phyloP scores from a whole-genome alignment of 2,329 filamentous ascomycete genomes.

The Botrytis fragariae region DNA sequence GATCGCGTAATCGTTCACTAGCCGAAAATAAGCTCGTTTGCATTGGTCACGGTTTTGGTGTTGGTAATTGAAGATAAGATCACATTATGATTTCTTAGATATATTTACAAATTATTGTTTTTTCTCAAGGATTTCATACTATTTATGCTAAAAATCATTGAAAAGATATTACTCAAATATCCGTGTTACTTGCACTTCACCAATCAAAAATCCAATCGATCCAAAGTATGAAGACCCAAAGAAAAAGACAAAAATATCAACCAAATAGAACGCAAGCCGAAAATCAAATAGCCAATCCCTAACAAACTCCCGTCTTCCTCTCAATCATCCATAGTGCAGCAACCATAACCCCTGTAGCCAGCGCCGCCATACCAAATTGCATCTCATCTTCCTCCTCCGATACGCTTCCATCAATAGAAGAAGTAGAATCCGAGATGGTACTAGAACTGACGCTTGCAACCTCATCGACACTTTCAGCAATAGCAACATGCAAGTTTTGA shows the following conservation, averaged over 20 bases:
- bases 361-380: neutral
- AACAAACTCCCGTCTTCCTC: neutral
- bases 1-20: neutral
- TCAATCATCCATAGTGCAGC: neutral
- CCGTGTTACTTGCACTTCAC: neutral
- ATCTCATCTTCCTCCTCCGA: neutral
- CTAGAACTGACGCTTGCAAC: neutral
- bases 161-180: neutral
- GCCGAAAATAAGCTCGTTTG: neutral
- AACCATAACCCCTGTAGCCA: neutral
- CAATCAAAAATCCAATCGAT: neutral
- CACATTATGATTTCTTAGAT: neutral
- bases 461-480: rapidly evolving
- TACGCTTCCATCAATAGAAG: neutral
- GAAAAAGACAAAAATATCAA: neutral
- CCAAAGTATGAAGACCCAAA: neutral
- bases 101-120: no score
- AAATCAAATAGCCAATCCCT: neutral
- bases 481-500: rapidly evolving
- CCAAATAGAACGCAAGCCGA: neutral
- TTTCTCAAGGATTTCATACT: neutral
- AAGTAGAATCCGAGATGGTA: neutral
- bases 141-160: neutral
- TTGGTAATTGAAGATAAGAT: neutral
- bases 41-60: neutral